Evolutionary conservation across 805 yeast genomes (phyloP).

Genomic region (Sugiyamaella americana): DNA sequence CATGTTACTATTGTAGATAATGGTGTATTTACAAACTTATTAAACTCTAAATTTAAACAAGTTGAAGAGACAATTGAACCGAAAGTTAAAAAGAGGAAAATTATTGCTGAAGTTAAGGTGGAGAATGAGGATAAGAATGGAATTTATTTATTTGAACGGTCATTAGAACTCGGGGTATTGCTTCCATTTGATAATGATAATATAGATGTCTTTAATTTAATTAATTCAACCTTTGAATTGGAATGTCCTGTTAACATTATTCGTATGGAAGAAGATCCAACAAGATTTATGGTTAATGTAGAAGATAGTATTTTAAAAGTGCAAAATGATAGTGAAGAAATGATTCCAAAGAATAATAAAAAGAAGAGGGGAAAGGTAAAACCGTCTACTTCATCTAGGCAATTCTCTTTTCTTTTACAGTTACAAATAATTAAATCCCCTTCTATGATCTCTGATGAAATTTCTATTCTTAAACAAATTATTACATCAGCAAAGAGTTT

Average conservation of each 20-base stretch:
- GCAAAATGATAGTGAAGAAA: background rate
- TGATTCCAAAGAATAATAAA: background rate
- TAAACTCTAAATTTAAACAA: background rate
- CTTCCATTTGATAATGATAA: background rate
- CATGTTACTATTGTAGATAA: conserved; percentile 5
- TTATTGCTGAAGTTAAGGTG: background rate
- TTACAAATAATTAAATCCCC: conserved; percentile 7
- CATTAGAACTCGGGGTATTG: background rate
- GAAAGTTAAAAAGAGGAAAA: background rate
- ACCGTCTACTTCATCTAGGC: too few relatives aligned
- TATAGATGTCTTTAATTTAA: background rate
- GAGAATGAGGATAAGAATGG: background rate
- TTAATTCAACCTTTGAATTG: background rate
- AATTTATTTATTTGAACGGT: background rate
- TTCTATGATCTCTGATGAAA: background rate
- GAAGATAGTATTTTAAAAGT: background rate
- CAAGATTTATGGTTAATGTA: background rate
- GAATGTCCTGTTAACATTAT: background rate
- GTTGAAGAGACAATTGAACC: background rate
- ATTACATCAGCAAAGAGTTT: background rate
- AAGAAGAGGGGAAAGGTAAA: background rate
- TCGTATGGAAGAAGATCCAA: background rate
- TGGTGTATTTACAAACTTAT: background rate
- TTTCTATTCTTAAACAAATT: background rate
- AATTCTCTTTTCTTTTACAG: background rate